A percentile compares a stretch with the other conserved stretches of the same genome.
phyloP scores from a whole-genome alignment of 805 yeast genomes.

The Blastobotrys robertii region DNA sequence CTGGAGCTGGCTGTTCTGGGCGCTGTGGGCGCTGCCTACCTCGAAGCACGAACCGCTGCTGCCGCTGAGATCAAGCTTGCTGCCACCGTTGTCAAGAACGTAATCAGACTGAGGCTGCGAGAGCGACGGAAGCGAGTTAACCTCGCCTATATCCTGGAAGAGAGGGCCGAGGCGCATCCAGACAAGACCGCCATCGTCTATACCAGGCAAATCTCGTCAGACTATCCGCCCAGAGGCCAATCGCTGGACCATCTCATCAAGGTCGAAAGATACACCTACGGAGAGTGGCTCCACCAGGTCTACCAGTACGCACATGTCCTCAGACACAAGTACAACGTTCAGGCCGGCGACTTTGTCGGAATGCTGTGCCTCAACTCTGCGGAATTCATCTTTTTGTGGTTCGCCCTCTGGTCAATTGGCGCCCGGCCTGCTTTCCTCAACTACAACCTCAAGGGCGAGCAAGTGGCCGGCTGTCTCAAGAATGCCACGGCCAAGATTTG shows the following conservation, averaged over 20 bases:
- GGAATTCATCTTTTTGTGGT: slow-evolving; percentile 67
- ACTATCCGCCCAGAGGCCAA: slow-evolving; percentile 28
- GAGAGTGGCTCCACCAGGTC: slow-evolving; percentile 55
- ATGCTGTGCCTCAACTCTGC: slow-evolving; percentile 78
- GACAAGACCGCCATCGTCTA: slow-evolving; percentile 54
- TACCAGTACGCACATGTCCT: slow-evolving; percentile 59
- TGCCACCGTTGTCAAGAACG: slow-evolving; percentile 25
- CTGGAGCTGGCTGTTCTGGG: slow-evolving; percentile 13
- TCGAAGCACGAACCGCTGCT: slow-evolving; percentile 38
- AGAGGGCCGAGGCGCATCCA: slow-evolving; percentile 40
- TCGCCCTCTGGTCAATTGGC: slow-evolving; percentile 85
- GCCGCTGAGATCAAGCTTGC: slow-evolving; percentile 45
- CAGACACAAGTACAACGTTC: slow-evolving; percentile 51
- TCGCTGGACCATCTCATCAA: slow-evolving; percentile 43
- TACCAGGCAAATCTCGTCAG: slow-evolving; percentile 30
- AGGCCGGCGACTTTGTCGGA: slow-evolving; percentile 60
- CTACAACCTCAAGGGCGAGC: slow-evolving; percentile 62
- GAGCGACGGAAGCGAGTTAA: slow-evolving; percentile 33
- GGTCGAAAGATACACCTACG: slow-evolving; percentile 57
- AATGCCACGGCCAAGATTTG: slow-evolving; percentile 55
- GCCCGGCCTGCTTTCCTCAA: slow-evolving; percentile 83
- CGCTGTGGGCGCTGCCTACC: slow-evolving; percentile 30
- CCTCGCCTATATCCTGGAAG: slow-evolving; percentile 63
- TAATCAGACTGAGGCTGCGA: slow-evolving; percentile 32
- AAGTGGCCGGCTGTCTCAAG: slow-evolving; percentile 71